Evolutionary conservation across 2,329 filamentous ascomycete species (phyloP), one percentile per base, ranked within the genome.

Genomic region (Sphaerulina musiva): DNA sequence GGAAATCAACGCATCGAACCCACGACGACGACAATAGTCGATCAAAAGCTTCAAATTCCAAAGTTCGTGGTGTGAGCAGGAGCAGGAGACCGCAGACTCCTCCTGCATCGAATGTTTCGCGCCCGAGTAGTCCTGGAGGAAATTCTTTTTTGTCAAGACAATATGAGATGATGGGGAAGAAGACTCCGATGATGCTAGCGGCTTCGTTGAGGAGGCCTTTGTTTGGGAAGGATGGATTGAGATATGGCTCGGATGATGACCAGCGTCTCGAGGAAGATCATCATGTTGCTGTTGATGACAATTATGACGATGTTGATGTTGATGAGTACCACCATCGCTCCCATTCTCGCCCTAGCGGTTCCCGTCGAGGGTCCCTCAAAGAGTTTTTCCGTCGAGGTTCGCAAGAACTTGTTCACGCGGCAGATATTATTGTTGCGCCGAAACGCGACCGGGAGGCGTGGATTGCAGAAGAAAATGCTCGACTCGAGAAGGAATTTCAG

Each of bases 381-480:
- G 51, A 56, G 2, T 38, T 48, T 11, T 31, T 57, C 26, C 36
- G 52, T 12, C 54, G 57, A 17, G 48, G 40, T 11, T 55, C 53
- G 5, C 43, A 56, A 23, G 55, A 58, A 31, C 39, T 51, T 20
- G 11, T 23, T 3, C 38, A 41, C 14, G 38, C 29, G 0, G 36
- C 47, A 7, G 48, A 51, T 1, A 60, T 55, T 14, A 26, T 59
- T 9, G 34, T 46, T 9, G 52, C 56, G 46, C 46, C 23, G 36
- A 17, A 50, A 8, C 4, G 17, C 31, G 50, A 55, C 26, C 48
- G 56, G 36, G 51, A 59, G 29, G 51, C 42, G 32, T 46, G 45
- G 41, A 41, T 48, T 6, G 34, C 45, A 17, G 54, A 40, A 3
- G 54, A 51, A 10, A 38, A 50, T 2, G 23, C 39, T n/a, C 10